These are phyloP conservation scores for Silene uniflora DNA, from an alignment of 148 eudicot genomes.

Conservation along the genomic window DNA sequence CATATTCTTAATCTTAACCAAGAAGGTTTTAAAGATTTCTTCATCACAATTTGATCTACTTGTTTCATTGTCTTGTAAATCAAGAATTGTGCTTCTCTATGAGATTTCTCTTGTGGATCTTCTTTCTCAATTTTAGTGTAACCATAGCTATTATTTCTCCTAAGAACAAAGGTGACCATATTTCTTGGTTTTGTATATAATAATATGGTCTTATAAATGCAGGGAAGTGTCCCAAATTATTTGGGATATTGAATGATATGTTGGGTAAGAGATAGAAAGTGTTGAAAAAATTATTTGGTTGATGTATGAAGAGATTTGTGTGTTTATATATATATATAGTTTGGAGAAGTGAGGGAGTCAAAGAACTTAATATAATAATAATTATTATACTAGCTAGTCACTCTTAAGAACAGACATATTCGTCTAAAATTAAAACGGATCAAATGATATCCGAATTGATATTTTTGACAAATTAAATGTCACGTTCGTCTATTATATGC, in stretches of 20 bases:
- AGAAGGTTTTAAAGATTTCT: slow-evolving; percentile 30
- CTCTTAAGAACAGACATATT: too few relatives aligned
- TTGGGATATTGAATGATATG: slow-evolving; percentile 4
- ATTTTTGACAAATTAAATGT: too few relatives aligned
- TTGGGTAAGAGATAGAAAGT: neutral
- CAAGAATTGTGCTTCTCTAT: slow-evolving; percentile 60
- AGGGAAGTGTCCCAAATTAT: slow-evolving; percentile 9
- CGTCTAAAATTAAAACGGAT: too few relatives aligned
- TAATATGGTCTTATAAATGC: neutral
- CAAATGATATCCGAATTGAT: too few relatives aligned
- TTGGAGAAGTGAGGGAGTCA: slow-evolving; percentile 25
- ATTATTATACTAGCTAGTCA: too few relatives aligned
- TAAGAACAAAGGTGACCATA: slow-evolving; percentile 25
- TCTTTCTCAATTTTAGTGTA: slow-evolving; percentile 55
- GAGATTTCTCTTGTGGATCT: slow-evolving; percentile 50
- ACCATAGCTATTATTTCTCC: slow-evolving; percentile 32
- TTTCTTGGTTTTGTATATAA: neutral
- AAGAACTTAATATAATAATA: slow-evolving; percentile 8
- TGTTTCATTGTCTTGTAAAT: slow-evolving; percentile 63
- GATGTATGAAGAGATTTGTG: slow-evolving; percentile 6
- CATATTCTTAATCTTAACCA: slow-evolving; percentile 51
- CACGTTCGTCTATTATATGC: too few relatives aligned
- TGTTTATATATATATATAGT: slow-evolving; percentile 24
- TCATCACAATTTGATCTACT: slow-evolving; percentile 31
- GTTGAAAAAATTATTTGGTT: neutral